Evolutionary conservation across 139 green algal species (phyloP).

Genomic region (Coelastrella sp.): DNA sequence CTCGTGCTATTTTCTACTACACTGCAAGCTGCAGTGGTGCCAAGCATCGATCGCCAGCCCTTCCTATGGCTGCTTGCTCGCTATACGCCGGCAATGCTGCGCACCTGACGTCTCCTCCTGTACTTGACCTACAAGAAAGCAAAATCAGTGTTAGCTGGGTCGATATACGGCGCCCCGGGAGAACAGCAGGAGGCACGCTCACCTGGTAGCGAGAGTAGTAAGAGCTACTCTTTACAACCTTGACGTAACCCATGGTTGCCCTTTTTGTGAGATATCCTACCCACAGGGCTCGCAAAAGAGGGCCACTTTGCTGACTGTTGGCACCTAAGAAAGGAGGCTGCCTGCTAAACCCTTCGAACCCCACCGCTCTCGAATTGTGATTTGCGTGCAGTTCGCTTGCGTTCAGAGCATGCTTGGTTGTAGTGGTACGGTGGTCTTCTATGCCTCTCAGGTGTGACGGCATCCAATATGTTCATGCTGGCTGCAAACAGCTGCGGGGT

Average conservation of each 20-base stretch:
- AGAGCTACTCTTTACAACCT: slow-evolving; percentile 82
- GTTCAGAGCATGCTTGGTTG: no score
- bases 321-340: slow-evolving; percentile 2
- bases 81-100: not conserved
- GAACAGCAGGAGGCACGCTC: slow-evolving; percentile 27
- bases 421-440: no score
- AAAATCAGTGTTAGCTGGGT: not conserved
- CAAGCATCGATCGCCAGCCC: not conserved
- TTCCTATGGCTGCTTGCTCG: not conserved
- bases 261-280: not conserved
- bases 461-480: no score
- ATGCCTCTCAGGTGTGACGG: no score
- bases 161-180: not conserved
- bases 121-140: slow-evolving; percentile 88
- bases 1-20: no score
- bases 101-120: slow-evolving; percentile 61
- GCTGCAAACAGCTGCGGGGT: no score
- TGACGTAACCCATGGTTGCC: slow-evolving; percentile 79
- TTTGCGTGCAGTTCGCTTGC: no score
- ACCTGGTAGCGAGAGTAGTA: slow-evolving; percentile 94
- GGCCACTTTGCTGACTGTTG: not conserved
- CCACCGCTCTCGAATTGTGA: not conserved
- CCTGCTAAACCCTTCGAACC: slow-evolving; percentile 3
- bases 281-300: slow-evolving; percentile 34
- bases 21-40: not conserved